phyloP scores from a whole-genome alignment of 352 stramenopile genomes.

The Plasmopara muralis region DNA sequence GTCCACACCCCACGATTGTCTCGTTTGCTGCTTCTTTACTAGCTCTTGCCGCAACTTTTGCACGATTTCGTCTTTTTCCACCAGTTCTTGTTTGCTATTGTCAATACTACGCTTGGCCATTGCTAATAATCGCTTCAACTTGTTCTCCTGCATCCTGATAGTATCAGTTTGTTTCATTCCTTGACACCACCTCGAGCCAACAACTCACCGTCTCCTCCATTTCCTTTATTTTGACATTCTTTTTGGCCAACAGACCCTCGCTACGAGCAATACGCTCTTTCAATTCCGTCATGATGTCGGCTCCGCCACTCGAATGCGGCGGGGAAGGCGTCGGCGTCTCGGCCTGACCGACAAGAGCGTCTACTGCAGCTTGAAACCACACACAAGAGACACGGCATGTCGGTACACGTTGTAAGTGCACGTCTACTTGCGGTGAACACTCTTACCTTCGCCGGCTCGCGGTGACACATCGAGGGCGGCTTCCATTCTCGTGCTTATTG shows the following conservation, averaged over 20 bases:
- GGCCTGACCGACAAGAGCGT: conserved; percentile 9
- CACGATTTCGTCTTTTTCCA: conserved; percentile 55
- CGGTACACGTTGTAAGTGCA: background rate
- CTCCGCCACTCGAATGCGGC: conserved; percentile 16
- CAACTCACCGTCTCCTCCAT: conserved; percentile 59
- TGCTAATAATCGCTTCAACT: conserved; percentile 74
- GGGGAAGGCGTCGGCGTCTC: conserved; percentile 12
- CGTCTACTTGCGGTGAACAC: conserved; percentile 6
- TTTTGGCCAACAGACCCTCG: conserved; percentile 60
- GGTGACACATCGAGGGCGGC: conserved; percentile 6
- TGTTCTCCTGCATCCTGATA: conserved; percentile 41
- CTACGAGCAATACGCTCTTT: conserved; percentile 56
- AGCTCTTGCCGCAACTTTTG: conserved; percentile 45
- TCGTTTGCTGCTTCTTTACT: conserved; percentile 26
- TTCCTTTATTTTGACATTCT: conserved; percentile 66
- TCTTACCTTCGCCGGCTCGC: conserved; percentile 18
- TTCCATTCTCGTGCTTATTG: conserved; percentile 17
- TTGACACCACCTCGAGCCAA: background rate
- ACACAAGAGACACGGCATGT: background rate
- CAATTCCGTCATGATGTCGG: conserved; percentile 29
- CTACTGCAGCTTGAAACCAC: conserved; percentile 1
- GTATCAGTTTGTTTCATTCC: conserved; percentile 1
- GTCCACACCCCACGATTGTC: conserved; percentile 47
- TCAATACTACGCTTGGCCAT: conserved; percentile 88
- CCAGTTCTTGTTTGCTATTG: conserved; percentile 79